These are phyloP conservation scores for Globisporangium mamillatum DNA, from an alignment of 352 stramenopile species.

Conservation along the genomic window DNA sequence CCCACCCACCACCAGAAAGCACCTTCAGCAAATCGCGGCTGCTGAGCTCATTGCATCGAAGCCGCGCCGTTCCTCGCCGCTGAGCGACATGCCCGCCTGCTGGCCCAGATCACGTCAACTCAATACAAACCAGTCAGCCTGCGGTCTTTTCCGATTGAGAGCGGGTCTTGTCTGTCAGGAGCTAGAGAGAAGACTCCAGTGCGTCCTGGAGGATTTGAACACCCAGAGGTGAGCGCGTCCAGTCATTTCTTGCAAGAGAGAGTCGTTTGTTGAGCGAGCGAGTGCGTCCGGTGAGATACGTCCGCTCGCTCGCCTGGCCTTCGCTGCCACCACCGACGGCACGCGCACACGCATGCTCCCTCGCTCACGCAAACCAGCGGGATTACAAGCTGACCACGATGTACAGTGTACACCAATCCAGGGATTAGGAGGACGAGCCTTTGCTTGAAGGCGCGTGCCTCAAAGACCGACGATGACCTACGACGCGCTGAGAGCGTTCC, in stretches of 20 bases:
- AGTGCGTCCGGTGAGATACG: not conserved
- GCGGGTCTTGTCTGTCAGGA: too few relatives aligned
- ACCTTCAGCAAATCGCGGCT: too few relatives aligned
- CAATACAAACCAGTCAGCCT: not conserved
- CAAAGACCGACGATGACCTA: too few relatives aligned
- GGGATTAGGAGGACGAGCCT: not conserved
- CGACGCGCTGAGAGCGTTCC: slow-evolving; percentile 1
- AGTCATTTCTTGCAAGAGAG: not conserved
- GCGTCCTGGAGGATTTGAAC: not conserved
- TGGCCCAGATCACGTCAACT: not conserved
- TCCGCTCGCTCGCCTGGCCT: slow-evolving; percentile 1
- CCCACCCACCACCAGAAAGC: too few relatives aligned
- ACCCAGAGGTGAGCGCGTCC: not conserved
- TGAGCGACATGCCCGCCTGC: not conserved
- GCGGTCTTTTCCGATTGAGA: not conserved
- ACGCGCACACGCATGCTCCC: not conserved
- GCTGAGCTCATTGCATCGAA: too few relatives aligned
- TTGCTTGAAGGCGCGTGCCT: slow-evolving; percentile 6
- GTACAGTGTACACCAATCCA: not conserved
- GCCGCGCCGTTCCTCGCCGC: not conserved
- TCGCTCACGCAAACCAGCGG: not conserved
- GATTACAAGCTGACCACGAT: not conserved
- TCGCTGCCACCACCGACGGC: not conserved
- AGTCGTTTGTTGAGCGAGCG: too few relatives aligned
- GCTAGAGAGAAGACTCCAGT: too few relatives aligned